Evolutionary conservation across 176 grass and related monocot species (phyloP).

Genomic region (Rhynchospora breviuscula): DNA sequence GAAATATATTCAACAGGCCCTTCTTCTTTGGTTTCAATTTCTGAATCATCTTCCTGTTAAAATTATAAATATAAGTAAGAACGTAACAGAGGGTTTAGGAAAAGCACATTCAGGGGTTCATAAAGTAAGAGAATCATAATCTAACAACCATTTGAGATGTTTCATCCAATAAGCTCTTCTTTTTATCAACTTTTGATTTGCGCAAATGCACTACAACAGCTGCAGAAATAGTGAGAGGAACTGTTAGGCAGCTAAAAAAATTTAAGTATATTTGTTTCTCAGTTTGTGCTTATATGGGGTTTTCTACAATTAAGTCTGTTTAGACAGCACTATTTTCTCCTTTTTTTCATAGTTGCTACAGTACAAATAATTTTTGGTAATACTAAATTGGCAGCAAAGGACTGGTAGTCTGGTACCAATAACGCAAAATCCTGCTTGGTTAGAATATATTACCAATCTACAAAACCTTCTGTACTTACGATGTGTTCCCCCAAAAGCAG

Average conservation of each 20-base stretch:
- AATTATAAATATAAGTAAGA: neutral
- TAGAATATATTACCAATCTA: neutral
- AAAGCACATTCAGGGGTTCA: neutral
- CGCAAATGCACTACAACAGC: constrained; percentile 75
- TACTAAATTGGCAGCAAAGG: neutral
- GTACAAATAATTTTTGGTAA: neutral
- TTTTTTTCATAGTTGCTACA: neutral
- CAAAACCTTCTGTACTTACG: constrained; percentile 41
- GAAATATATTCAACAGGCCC: constrained; percentile 71
- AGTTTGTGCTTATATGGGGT: neutral
- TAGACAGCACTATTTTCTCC: neutral
- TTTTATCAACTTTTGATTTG: constrained; percentile 91
- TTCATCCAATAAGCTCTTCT: constrained; percentile 87
- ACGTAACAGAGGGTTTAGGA: neutral
- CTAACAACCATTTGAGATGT: constrained; percentile 35
- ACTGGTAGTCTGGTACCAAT: neutral
- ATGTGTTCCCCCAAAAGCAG: constrained; percentile 75
- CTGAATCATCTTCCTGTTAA: constrained; percentile 44
- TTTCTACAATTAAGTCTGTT: neutral
- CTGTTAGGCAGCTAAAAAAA: neutral
- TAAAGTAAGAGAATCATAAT: neutral
- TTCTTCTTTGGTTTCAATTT: constrained; percentile 62
- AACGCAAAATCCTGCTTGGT: neutral
- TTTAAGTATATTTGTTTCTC: neutral
- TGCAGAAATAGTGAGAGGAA: constrained; percentile 33